A percentile compares a stretch with the other conserved stretches of the same genome.
Conservation (phyloP, 768 basidiomycete genomes). For the Galerina sulciceps region DNA sequence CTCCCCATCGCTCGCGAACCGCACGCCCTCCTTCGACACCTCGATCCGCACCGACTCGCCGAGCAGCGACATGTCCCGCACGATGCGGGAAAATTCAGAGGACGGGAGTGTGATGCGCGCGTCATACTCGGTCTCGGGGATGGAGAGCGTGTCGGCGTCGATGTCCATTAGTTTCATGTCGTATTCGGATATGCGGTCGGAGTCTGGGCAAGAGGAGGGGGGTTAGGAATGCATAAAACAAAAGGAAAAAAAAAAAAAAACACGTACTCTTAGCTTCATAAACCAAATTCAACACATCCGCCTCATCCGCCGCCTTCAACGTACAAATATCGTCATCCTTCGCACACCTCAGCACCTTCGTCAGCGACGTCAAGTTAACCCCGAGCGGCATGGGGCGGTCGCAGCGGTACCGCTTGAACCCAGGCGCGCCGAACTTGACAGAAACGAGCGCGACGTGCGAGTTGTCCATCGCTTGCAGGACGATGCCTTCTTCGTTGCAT, state of each 20-base stretch:
- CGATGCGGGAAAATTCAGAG: constrained; percentile 88
- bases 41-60: constrained; percentile 97
- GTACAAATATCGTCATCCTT: constrained; percentile 94
- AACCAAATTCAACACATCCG: constrained; percentile 83
- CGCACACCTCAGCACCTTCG: constrained; percentile 96
- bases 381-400: constrained; percentile 95
- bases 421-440: constrained; percentile 76
- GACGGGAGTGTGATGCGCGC: constrained; percentile 91
- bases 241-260: constrained; percentile 1
- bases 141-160: constrained; percentile 91
- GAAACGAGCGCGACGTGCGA: constrained; percentile 97
- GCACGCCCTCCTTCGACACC: constrained; percentile 92
- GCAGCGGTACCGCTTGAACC: constrained; percentile 89
- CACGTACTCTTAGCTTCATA: constrained; percentile 89
- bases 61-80: constrained; percentile 85
- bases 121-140: constrained; percentile 98
- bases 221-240: neutral
- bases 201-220: constrained; percentile 61
- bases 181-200: constrained; percentile 95
- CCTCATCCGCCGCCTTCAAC: constrained; percentile 89
- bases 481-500: constrained; percentile 93
- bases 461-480: constrained; percentile 99
- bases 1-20: constrained; percentile 95
- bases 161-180: constrained; percentile 99
- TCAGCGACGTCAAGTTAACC: constrained; percentile 83